Base-by-base conservation (phyloP, 345 rosid genomes). In the Clarkia xantiana region DNA sequence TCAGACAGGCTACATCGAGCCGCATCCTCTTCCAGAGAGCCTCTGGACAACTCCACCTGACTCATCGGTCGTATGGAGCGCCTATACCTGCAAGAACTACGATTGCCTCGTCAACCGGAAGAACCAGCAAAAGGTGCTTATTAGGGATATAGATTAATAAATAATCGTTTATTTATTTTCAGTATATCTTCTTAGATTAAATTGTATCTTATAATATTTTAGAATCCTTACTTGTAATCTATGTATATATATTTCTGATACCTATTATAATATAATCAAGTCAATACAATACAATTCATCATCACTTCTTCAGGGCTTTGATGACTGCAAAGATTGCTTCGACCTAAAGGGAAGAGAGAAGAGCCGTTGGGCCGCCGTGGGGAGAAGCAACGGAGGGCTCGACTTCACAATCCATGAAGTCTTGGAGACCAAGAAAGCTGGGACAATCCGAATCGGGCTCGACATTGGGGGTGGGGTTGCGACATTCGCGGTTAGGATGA, bases 401-500 rank as follows among this genome's bases (percentile, higher is more conserved):
- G 71, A 72, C 41, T 70, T 76, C 62, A 47, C 65, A 22, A 71
- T 76, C 3, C 82, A 80, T 10, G 71, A 76, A 47, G 86, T 76
- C 12, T 50, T 76, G 18, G 64, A 67, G 0, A 58, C 64, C 2
- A 71, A 57, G 60, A 65, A 63, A 22, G 66, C 74, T 0, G 76
- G 82, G 5, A 66, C 80, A 1, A 53, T 80, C 43, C 60, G 82
- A 17, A 74, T 76, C 10, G 82, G 86, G 50, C 67, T 80, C 0
- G 86, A 80, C 62, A 70, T 80, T 2, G 87, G 87, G 0, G 82
- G 87, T 2, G 82, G 82, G 4, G 80, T 60, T 10, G 87, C 78
- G 15, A 72, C 77, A 0, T 80, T 76, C 6, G 82, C 78, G 0
- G 75, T 70, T 6, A 66, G 82, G 52, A 74, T 80, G 80, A 70